These are phyloP conservation scores for Aspergillus ellipticus DNA, from an alignment of 495 filamentous ascomycete species.

Conservation along the genomic window DNA sequence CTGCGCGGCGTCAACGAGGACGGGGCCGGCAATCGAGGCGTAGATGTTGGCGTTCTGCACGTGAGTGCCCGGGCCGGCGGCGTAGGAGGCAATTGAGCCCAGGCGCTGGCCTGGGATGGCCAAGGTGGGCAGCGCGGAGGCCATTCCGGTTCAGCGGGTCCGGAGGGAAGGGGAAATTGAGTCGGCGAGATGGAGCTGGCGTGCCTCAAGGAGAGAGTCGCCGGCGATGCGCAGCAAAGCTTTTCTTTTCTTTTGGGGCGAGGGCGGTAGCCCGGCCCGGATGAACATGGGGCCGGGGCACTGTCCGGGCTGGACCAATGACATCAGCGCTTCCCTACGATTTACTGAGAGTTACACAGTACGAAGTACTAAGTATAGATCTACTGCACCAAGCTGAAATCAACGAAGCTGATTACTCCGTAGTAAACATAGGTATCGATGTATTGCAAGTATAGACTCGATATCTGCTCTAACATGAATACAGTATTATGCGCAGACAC, in stretches of 20 bases:
- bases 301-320: neutral
- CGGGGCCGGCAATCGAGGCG: conserved; percentile 64
- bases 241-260: conserved; percentile 1
- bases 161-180: neutral
- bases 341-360: neutral
- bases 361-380: neutral
- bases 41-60: conserved; percentile 65
- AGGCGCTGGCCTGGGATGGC: conserved; percentile 73
- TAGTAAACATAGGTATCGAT: conserved; percentile 19
- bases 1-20: conserved; percentile 47
- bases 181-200: neutral
- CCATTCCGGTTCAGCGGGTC: conserved; percentile 19
- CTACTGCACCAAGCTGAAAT: too few species aligned
- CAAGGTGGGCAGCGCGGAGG: conserved; percentile 30
- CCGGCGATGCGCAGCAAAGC: neutral
- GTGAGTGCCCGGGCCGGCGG: conserved; percentile 77
- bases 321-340: neutral
- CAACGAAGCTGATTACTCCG: too few species aligned
- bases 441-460: conserved; percentile 28
- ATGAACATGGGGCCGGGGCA: conserved; percentile 5
- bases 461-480: conserved; percentile 31
- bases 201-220: neutral
- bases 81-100: conserved; percentile 59
- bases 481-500: conserved; percentile 33
- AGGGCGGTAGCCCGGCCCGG: conserved; percentile 3